Evolutionary conservation across 2,329 filamentous ascomycete genomes (phyloP), one percentile per base, ranked within the genome.

Genomic region (Pestalotiopsis sp.): DNA sequence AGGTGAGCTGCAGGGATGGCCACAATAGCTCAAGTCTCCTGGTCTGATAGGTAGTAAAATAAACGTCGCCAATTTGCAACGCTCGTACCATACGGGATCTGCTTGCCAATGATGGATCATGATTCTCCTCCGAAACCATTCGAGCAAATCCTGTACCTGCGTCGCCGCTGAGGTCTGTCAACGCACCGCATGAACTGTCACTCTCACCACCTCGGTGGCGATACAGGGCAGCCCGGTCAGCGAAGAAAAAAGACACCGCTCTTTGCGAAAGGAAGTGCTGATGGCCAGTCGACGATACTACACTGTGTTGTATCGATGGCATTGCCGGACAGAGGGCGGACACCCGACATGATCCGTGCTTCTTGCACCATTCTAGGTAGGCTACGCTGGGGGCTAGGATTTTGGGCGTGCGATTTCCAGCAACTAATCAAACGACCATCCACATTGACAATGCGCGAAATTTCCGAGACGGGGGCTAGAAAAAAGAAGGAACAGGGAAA

Each of bases 381-480:
- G 57, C 14, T 61, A 25, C n/a, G 25, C 14, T 25, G 57, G 31
- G 31, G 31, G 27, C 65, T 31, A 61, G 65, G 52, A 67, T 41
- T 25, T n/a, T 20, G 17, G 66, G 66, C 59, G 39, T 58, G 57
- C 58, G 38, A 62, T 39, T 36, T 58, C 49, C 38, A 56, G 45
- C 49, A 52, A 36, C 52, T 62, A 62, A 67, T 61, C 45, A 56
- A 67, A 63, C 59, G 20, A 38, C 66, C 59, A 56, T 17, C 49
- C 36, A 25, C 58, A 63, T 67, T 63, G 41, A 27, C 41, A 38
- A 31, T 67, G 61, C 25, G 25, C 20, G 27, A 66, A 45, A 62
- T 61, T 58, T 67, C 66, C 66, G 66, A 57, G 38, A 31, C 66
- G 66, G 66, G 61, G 41, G 65, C 65, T 67, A 49, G 31, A 25